phyloP scores from a whole-genome alignment of 1,284 basidiomycete genomes.

The Moesziomyces sp. region DNA sequence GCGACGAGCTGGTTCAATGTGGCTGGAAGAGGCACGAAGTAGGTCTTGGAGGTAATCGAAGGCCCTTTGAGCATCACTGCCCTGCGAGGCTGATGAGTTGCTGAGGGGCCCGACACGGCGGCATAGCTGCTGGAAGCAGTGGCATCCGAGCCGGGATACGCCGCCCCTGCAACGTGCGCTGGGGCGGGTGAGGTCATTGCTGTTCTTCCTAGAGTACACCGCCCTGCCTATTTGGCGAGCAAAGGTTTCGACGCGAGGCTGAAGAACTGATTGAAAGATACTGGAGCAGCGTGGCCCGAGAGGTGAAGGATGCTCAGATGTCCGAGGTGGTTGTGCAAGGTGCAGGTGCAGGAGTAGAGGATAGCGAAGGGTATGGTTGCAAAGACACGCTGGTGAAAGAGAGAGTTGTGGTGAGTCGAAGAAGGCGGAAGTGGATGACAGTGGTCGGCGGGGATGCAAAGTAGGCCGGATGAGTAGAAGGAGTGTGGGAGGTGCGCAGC shows the following conservation, averaged over 20 bases:
- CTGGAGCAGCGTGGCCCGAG: neutral
- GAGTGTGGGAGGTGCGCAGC: no score
- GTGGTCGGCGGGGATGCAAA: no score
- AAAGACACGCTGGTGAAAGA: no score
- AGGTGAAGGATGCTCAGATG: no score
- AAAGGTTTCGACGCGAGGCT: neutral
- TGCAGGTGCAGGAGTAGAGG: no score
- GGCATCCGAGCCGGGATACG: neutral
- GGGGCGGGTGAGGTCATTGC: neutral
- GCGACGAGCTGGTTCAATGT: constrained; percentile 53
- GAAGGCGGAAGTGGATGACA: no score
- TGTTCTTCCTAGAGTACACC: no score
- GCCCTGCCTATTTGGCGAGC: neutral
- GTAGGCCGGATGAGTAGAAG: no score
- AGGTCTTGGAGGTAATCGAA: constrained; percentile 57
- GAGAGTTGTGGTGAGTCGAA: no score
- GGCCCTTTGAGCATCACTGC: constrained; percentile 64
- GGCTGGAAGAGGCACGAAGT: constrained; percentile 56
- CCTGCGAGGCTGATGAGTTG: constrained; percentile 17
- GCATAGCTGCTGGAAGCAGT: neutral
- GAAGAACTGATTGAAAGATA: neutral
- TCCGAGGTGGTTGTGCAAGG: no score
- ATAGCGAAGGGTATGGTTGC: no score
- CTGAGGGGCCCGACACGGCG: constrained; percentile 7
- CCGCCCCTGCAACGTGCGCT: neutral